These are phyloP conservation scores for Mycena metata DNA, from an alignment of 768 basidiomycete genomes.

Conservation along the genomic window DNA sequence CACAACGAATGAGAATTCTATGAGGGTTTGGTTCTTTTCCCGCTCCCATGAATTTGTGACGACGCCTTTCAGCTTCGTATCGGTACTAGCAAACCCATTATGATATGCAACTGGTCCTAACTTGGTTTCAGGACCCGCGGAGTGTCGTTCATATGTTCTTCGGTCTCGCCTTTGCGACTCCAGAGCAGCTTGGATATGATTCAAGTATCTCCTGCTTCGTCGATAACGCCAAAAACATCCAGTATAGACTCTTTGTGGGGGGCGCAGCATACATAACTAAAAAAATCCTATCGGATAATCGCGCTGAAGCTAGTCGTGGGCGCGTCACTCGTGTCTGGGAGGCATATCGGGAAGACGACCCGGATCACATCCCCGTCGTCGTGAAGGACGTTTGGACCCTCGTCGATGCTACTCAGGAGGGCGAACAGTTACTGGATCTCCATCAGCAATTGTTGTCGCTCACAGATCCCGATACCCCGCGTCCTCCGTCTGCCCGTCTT, in stretches of 20 bases:
- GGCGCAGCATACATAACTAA: background rate
- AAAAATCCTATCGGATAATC: background rate
- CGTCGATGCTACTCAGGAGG: background rate
- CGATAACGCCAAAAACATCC: background rate
- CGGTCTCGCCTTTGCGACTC: background rate
- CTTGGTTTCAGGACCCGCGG: no score
- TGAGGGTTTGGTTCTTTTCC: slow-evolving; percentile 9
- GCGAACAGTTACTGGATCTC: slow-evolving; percentile 3
- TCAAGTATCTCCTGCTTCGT: slow-evolving; percentile 8
- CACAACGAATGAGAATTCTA: background rate
- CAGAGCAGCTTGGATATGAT: slow-evolving; percentile 29
- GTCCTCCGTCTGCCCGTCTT: background rate
- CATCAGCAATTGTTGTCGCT: background rate
- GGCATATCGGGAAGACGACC: slow-evolving; percentile 14
- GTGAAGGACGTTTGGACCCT: slow-evolving; percentile 16
- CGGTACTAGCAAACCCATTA: no score
- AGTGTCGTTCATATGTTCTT: no score
- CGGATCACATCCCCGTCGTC: background rate
- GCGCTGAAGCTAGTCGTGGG: background rate
- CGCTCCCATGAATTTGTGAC: background rate
- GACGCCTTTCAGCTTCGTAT: background rate
- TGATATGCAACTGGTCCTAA: no score
- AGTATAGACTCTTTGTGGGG: background rate
- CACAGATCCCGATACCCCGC: background rate
- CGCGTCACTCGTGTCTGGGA: slow-evolving; percentile 23